These are phyloP conservation scores for Ilyonectria mors-panacis DNA, from an alignment of 2,329 filamentous ascomycete genomes.

Conservation along the genomic window DNA sequence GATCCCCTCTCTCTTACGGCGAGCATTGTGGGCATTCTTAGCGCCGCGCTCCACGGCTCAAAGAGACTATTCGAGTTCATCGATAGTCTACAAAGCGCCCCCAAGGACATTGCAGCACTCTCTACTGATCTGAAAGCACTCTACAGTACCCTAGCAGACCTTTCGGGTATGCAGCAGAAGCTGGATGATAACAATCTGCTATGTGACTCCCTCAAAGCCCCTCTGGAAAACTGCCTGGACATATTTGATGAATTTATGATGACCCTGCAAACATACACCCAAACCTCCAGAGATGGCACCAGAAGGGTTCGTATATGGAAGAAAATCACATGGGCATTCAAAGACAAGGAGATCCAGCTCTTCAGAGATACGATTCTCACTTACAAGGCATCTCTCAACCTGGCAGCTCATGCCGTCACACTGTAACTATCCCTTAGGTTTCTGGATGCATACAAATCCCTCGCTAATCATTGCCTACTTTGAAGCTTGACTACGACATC, in stretches of 20 bases:
- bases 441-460: neutral
- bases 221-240: neutral
- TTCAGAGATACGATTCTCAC: constrained; percentile 2
- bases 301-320: neutral
- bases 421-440: neutral
- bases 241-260: constrained; percentile 2
- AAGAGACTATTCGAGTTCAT: constrained; percentile 2
- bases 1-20: constrained; percentile 1
- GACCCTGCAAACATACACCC: neutral
- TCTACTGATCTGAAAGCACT: neutral
- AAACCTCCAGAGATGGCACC: neutral
- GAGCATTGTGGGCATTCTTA: neutral
- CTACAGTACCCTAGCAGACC: neutral
- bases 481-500: neutral
- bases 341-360: constrained; percentile 2
- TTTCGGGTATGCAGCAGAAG: neutral
- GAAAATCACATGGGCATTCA: constrained; percentile 3
- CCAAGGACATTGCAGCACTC: constrained; percentile 1
- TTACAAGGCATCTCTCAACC: neutral
- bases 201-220: neutral
- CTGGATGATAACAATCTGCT: neutral
- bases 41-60: neutral
- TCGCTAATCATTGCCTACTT: neutral
- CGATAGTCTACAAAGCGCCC: neutral
- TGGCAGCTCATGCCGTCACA: neutral